Conservation (phyloP, 768 basidiomycete genomes). For the Collybiopsis confluens region DNA sequence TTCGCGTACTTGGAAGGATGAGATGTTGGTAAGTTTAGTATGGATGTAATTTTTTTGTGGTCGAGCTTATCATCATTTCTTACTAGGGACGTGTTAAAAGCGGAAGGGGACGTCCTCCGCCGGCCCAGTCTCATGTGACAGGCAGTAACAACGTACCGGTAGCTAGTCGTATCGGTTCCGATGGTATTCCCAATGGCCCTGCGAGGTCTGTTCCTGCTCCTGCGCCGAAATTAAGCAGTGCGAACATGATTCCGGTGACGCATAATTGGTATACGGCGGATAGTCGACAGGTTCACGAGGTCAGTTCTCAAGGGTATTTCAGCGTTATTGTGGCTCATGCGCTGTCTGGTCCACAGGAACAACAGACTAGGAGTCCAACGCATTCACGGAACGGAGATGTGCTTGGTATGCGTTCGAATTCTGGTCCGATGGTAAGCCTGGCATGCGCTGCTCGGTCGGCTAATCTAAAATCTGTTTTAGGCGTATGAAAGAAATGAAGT, state of each 20-base stretch:
- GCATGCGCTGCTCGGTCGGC: too few species aligned
- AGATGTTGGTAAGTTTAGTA: background rate
- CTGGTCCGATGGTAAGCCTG: too few species aligned
- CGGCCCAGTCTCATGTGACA: background rate
- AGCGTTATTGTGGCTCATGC: too few species aligned
- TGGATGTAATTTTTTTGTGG: background rate
- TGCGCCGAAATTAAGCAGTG: slow-evolving; percentile 11
- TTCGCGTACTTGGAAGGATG: slow-evolving; percentile 2
- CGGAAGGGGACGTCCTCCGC: slow-evolving; percentile 13
- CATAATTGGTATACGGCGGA: background rate
- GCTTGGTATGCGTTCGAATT: too few species aligned
- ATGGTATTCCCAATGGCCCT: slow-evolving; percentile 20
- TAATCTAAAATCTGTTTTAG: too few species aligned
- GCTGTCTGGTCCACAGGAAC: too few species aligned
- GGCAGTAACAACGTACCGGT: slow-evolving; percentile 2
- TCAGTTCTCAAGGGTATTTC: background rate
- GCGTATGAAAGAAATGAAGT: too few species aligned
- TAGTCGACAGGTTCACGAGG: background rate
- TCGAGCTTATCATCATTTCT: background rate
- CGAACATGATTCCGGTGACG: slow-evolving; percentile 17
- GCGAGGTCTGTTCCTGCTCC: slow-evolving; percentile 11
- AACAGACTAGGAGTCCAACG: too few species aligned
- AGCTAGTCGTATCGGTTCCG: slow-evolving; percentile 14
- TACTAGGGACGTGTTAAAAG: slow-evolving; percentile 16
- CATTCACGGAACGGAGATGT: too few species aligned